These are phyloP conservation scores for Russula virescens DNA, from an alignment of 768 basidiomycete species.

Conservation along the genomic window DNA sequence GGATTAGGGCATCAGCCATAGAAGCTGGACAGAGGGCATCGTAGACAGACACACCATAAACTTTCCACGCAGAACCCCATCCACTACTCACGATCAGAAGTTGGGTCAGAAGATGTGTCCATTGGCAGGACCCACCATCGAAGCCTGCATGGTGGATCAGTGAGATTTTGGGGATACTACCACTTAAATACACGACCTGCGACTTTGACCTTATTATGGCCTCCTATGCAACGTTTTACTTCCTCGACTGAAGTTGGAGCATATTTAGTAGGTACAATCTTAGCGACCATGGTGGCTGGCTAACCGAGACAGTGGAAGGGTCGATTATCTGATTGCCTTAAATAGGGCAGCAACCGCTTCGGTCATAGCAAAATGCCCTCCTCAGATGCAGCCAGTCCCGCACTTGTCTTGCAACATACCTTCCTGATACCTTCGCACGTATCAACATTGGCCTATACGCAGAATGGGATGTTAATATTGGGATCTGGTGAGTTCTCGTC, in stretches of 20 bases:
- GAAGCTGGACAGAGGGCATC: background rate
- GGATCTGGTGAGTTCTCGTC: constrained; percentile 49
- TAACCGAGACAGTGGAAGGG: too few relatives aligned
- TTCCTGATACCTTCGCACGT: constrained; percentile 45
- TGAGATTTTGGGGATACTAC: background rate
- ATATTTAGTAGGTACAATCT: constrained; percentile 30
- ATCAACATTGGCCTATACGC: constrained; percentile 48
- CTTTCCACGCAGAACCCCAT: constrained; percentile 93
- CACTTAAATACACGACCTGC: constrained; percentile 56
- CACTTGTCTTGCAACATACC: constrained; percentile 13
- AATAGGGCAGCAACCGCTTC: background rate
- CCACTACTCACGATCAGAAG: constrained; percentile 46
- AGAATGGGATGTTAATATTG: constrained; percentile 45
- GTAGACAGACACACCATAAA: constrained; percentile 55
- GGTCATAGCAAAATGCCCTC: background rate
- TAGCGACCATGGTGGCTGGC: constrained; percentile 13
- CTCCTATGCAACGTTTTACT: constrained; percentile 44
- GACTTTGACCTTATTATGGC: constrained; percentile 87
- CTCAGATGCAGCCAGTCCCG: background rate
- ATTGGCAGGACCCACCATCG: constrained; percentile 50
- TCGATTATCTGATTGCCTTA: too few relatives aligned
- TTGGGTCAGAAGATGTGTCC: constrained; percentile 1
- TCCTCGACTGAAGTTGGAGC: constrained; percentile 54
- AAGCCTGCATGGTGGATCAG: constrained; percentile 38
- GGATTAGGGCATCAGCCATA: constrained; percentile 14